Evolutionary conservation across 2,329 filamentous ascomycete genomes (phyloP).

Genomic region (Zymoseptoria tritici): DNA sequence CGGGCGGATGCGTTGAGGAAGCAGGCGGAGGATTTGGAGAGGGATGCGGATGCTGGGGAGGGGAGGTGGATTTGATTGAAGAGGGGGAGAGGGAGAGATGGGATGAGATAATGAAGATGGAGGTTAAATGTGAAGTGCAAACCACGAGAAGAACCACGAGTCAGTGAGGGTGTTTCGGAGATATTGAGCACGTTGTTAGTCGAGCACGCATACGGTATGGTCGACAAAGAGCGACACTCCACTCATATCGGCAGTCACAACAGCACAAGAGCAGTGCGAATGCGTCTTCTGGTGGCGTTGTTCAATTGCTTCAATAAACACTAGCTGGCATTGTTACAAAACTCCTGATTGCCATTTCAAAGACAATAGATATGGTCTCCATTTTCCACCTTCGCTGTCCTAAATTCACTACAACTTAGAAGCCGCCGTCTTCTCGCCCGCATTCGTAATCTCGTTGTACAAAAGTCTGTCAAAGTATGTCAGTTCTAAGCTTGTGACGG

Average conservation of each 20-base stretch:
- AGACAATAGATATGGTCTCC: background rate
- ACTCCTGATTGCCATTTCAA: background rate
- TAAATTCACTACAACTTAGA: conserved; percentile 33
- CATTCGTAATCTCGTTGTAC: conserved; percentile 79
- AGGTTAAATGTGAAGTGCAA: background rate
- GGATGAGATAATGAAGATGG: background rate
- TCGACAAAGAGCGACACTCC: background rate
- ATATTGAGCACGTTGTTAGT: background rate
- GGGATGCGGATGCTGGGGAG: conserved; percentile 11
- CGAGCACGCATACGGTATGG: background rate
- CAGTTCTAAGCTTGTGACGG: conserved; percentile 16
- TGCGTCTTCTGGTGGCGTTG: background rate
- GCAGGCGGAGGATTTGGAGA: conserved; percentile 51
- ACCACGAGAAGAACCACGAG: background rate
- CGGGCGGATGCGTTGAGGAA: conserved; percentile 55
- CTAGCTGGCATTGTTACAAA: background rate
- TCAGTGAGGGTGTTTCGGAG: background rate
- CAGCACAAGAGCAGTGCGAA: background rate
- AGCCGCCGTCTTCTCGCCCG: conserved; percentile 55
- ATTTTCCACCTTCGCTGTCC: background rate
- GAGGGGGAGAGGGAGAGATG: background rate
- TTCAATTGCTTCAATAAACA: background rate
- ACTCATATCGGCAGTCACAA: background rate
- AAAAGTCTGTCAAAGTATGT: conserved; percentile 56
- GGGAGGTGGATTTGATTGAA: background rate